Conservation (phyloP, 768 basidiomycete genomes). For the Leccinum boreale region DNA sequence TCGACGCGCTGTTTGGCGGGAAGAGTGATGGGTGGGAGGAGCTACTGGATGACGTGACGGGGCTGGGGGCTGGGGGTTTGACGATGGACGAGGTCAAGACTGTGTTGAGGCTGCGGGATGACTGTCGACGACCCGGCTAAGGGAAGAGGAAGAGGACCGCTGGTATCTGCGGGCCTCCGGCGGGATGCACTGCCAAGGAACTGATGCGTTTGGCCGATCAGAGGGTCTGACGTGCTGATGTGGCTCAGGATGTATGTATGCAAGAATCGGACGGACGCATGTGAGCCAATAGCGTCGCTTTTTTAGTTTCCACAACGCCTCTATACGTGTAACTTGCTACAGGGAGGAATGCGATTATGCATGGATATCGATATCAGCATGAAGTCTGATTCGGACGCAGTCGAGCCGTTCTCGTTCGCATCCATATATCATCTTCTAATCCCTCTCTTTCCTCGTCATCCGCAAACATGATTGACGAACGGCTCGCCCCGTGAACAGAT, state of each 20-base stretch:
- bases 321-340: background rate
- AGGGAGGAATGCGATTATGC: too few species aligned
- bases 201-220: background rate
- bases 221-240: background rate
- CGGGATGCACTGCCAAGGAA: background rate
- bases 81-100: slow-evolving; percentile 57
- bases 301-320: background rate
- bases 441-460: too few species aligned
- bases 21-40: slow-evolving; percentile 49
- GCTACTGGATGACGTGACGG: slow-evolving; percentile 40
- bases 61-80: slow-evolving; percentile 60
- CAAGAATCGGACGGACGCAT: background rate
- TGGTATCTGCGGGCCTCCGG: background rate
- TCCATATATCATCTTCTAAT: too few species aligned
- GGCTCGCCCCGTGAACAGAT: too few species aligned
- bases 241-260: background rate
- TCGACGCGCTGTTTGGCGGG: slow-evolving; percentile 16
- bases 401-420: too few species aligned
- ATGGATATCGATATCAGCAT: too few species aligned
- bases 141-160: background rate
- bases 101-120: slow-evolving; percentile 47
- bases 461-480: too few species aligned
- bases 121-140: slow-evolving; percentile 27
- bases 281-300: too few species aligned
- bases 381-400: too few species aligned